Evolutionary conservation across 352 stramenopile genomes (phyloP).

Genomic region (Phytopythium helicoides): DNA sequence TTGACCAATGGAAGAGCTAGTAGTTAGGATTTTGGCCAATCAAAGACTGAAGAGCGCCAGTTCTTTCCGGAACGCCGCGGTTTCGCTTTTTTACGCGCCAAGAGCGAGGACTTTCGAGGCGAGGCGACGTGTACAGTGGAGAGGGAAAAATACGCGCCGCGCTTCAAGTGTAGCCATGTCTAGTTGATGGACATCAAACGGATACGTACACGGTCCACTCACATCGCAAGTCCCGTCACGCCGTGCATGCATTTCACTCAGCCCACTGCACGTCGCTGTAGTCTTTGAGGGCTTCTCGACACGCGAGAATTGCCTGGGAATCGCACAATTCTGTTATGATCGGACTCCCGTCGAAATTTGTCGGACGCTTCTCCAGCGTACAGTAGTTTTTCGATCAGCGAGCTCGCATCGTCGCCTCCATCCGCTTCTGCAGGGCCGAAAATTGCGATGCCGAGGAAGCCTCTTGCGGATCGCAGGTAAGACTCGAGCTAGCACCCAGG

Average conservation of each 20-base stretch:
- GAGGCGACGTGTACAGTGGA: too few species aligned
- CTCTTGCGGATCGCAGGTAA: constrained; percentile 35
- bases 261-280: too few species aligned
- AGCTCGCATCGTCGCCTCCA: constrained; percentile 31
- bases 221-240: too few species aligned
- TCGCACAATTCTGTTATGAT: constrained; percentile 33
- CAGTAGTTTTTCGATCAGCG: constrained; percentile 32
- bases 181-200: too few species aligned
- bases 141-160: too few species aligned
- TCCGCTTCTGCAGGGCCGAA: constrained; percentile 31
- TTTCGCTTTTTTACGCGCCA: too few species aligned
- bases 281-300: constrained; percentile 20
- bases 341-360: constrained; percentile 30
- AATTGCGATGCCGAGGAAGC: constrained; percentile 21
- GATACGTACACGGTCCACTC: too few species aligned
- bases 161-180: too few species aligned
- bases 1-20: neutral
- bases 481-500: constrained; percentile 21
- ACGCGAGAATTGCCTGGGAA: constrained; percentile 17
- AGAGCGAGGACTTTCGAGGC: too few species aligned
- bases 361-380: constrained; percentile 15
- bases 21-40: neutral
- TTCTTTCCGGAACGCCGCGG: constrained; percentile 5
- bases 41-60: neutral
- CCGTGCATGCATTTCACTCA: too few species aligned